These are phyloP conservation scores for Quercus agrifolia DNA, from an alignment of 306 rosid species.

Conservation along the genomic window DNA sequence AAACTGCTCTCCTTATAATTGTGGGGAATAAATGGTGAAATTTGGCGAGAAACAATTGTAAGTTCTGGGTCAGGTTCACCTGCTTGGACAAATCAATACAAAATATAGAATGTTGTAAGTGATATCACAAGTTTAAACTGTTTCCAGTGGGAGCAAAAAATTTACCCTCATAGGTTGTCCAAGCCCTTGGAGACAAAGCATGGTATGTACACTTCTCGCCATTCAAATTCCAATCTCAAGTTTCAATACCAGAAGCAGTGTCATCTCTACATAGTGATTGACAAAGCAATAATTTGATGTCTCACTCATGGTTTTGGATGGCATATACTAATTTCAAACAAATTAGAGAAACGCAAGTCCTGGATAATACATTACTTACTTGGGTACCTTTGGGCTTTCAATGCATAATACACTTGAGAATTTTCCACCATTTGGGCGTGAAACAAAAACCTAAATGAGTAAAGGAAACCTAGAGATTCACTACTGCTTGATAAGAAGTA, in stretches of 20 bases:
- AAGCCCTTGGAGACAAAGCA: conserved; percentile 91
- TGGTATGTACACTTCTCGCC: conserved; percentile 75
- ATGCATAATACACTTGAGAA: conserved; percentile 69
- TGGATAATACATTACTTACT: conserved; percentile 34
- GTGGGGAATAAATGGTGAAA: conserved; percentile 91
- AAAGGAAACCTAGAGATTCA: not conserved
- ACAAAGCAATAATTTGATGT: not conserved
- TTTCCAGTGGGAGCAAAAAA: conserved; percentile 2
- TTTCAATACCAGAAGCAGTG: conserved; percentile 65
- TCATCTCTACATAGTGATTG: conserved; percentile 45
- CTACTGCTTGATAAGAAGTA: not conserved
- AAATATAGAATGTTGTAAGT: not conserved
- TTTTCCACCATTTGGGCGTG: conserved; percentile 65
- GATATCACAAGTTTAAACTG: not conserved
- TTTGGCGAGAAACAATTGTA: conserved; percentile 82
- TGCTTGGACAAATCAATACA: conserved; percentile 28
- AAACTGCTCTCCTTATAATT: conserved; percentile 95
- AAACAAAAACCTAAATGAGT: conserved; percentile 64
- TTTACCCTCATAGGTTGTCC: conserved; percentile 86
- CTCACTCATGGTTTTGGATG: not conserved
- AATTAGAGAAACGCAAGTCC: not conserved
- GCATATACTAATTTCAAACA: not conserved
- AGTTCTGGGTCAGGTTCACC: conserved; percentile 86
- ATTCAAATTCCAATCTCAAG: conserved; percentile 93
- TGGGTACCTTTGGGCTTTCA: conserved; percentile 43